Conservation (phyloP, 176 grass and related monocot species). For the Cocos nucifera region DNA sequence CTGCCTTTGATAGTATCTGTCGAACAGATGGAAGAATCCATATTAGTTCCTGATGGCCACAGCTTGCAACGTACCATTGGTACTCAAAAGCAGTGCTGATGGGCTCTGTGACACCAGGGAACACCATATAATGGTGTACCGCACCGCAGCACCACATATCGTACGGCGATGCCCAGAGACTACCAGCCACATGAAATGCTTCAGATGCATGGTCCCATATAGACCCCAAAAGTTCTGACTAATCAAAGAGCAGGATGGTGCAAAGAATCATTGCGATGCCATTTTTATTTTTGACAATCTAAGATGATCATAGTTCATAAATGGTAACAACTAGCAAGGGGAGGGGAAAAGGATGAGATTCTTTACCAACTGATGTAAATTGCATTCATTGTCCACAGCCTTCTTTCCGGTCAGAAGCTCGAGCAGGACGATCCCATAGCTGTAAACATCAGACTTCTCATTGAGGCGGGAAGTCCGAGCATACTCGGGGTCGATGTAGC, state of each 20-base stretch:
- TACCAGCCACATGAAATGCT: slow-evolving; percentile 47
- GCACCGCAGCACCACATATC: slow-evolving; percentile 32
- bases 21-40: not conserved
- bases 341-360: slow-evolving; percentile 19
- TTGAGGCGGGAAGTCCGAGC: slow-evolving; percentile 76
- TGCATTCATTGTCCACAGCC: slow-evolving; percentile 78
- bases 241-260: too few relatives aligned
- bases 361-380: slow-evolving; percentile 87
- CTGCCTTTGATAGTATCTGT: slow-evolving; percentile 66
- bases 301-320: not conserved
- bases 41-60: not conserved
- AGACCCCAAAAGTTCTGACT: too few relatives aligned
- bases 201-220: slow-evolving; percentile 36
- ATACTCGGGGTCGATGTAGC: slow-evolving; percentile 92
- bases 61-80: slow-evolving; percentile 6
- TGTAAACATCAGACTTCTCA: slow-evolving; percentile 90
- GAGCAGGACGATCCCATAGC: slow-evolving; percentile 69
- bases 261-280: too few relatives aligned
- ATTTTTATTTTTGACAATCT: slow-evolving; percentile 34
- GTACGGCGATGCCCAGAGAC: slow-evolving; percentile 38
- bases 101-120: slow-evolving; percentile 47
- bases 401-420: slow-evolving; percentile 89
- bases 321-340: not conserved
- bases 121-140: slow-evolving; percentile 39
- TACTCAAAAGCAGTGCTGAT: slow-evolving; percentile 6